phyloP scores from a whole-genome alignment of 805 yeast genomes.

The Komagataella ulmi region DNA sequence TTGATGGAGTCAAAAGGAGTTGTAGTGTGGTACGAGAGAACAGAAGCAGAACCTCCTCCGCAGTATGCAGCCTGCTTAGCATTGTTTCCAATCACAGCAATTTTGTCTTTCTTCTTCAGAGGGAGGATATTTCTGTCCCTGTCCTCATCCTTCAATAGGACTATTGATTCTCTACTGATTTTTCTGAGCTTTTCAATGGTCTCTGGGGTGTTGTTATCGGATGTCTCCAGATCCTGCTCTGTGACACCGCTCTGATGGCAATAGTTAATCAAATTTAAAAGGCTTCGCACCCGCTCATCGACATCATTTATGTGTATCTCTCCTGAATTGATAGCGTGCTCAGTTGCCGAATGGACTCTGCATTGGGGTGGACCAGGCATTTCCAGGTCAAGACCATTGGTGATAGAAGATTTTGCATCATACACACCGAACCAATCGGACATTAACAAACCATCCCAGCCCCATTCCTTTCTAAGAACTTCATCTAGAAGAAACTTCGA shows the following conservation, averaged over 20 bases:
- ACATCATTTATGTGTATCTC: constrained; percentile 26
- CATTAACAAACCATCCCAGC: constrained; percentile 24
- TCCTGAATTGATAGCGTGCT: constrained; percentile 26
- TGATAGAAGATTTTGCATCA: constrained; percentile 20
- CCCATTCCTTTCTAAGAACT: constrained; percentile 26
- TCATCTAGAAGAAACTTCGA: constrained; percentile 19
- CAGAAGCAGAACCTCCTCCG: constrained; percentile 54
- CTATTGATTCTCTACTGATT: constrained; percentile 38
- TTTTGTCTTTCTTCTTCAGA: constrained; percentile 22
- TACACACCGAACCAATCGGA: constrained; percentile 31
- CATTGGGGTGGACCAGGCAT: constrained; percentile 35
- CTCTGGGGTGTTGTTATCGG: constrained; percentile 30
- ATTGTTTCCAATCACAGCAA: constrained; percentile 48
- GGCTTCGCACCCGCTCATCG: constrained; percentile 33
- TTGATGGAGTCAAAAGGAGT: constrained; percentile 34
- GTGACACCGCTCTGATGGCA: constrained; percentile 27
- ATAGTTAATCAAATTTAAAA: constrained; percentile 32
- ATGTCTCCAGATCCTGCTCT: constrained; percentile 21
- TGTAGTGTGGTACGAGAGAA: constrained; percentile 31
- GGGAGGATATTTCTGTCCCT: constrained; percentile 27
- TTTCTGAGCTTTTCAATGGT: constrained; percentile 27
- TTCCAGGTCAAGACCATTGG: constrained; percentile 30
- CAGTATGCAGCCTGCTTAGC: constrained; percentile 35
- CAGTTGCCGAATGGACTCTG: constrained; percentile 25
- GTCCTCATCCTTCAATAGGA: constrained; percentile 36